These are phyloP conservation scores for Citrullus colocynthis DNA, from an alignment of 306 rosid species.

Conservation along the genomic window DNA sequence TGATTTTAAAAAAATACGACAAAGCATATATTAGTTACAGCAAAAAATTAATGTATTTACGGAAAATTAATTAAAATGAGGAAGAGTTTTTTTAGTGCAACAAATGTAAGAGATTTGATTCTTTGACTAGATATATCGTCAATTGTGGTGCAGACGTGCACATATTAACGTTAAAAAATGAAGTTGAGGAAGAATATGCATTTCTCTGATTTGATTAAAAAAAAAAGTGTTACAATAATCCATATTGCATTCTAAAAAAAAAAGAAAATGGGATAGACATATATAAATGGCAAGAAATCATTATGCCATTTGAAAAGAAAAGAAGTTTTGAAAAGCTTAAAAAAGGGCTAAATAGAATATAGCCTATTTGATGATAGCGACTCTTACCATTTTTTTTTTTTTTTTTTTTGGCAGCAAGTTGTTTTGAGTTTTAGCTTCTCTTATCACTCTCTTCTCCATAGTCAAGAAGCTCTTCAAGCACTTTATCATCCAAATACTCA, in stretches of 20 bases:
- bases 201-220: too few species aligned
- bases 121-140: too few species aligned
- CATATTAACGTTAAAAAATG: too few species aligned
- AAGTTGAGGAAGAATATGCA: too few species aligned
- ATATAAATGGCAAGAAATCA: neutral
- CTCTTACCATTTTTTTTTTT: neutral
- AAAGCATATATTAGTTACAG: too few species aligned
- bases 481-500: constrained; percentile 63
- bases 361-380: neutral
- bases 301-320: neutral
- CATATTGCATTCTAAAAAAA: neutral
- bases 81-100: too few species aligned
- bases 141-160: too few species aligned
- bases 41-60: too few species aligned
- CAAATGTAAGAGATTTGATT: too few species aligned
- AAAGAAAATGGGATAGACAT: neutral
- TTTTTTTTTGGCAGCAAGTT: neutral
- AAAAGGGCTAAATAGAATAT: neutral
- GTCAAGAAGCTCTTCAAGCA: constrained; percentile 82
- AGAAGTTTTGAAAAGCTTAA: neutral
- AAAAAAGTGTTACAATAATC: neutral
- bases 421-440: neutral
- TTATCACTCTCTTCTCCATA: constrained; percentile 26
- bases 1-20: too few species aligned
- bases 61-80: too few species aligned